Base-by-base conservation (phyloP, 2,329 filamentous ascomycete genomes). In the Davidsoniella virescens region DNA sequence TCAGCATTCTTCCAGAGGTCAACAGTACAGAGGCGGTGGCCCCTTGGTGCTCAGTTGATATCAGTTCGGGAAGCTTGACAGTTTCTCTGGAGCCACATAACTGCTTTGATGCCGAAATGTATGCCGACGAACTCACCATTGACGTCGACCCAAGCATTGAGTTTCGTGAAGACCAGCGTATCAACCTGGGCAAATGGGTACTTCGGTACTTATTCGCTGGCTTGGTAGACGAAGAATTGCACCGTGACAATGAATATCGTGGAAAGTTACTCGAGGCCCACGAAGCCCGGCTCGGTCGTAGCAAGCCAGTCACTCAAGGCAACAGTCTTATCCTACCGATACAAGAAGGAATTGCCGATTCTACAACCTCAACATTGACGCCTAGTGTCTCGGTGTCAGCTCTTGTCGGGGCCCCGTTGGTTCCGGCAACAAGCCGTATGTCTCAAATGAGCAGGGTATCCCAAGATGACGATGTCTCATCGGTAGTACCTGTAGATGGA, bases 151-250 rank as follows among this genome's bases (percentile, higher is more conserved):
- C 84, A 16, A 82, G 88, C 10, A 39, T 52, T 18, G 51, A 52
- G n/a, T 94, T 94, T 60, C 73, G 83, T 52, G 90, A 96, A 58
- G 92, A 98, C 58, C 90, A 96, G 66, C 78, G 92, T 67, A 94
- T 96, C 63, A 96, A 94, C 60, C 78, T 96, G 43, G 92, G 92
- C 7, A 94, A 94, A 70, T 98, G 92, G 92, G 79, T 96, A 43
- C 68, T 98, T 53, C 78, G 92, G 33, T 94, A 95, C 63, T 72
- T 98, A 0, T 98, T 98, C 66, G 80, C 82, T 8, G 83, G 84
- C 50, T 70, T 96, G 40, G 83, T 98, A 49, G 84, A 94, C 54
- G 88, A 95, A 62, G 86, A 96, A 62, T 84, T 94, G 57, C 80
- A 75, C 56, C 78, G 86, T 48, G 92, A 98, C 59, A 79, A 84